These are phyloP conservation scores for Fusarium odoratissimum DNA, from an alignment of 2,329 filamentous ascomycete genomes.

Conservation along the genomic window DNA sequence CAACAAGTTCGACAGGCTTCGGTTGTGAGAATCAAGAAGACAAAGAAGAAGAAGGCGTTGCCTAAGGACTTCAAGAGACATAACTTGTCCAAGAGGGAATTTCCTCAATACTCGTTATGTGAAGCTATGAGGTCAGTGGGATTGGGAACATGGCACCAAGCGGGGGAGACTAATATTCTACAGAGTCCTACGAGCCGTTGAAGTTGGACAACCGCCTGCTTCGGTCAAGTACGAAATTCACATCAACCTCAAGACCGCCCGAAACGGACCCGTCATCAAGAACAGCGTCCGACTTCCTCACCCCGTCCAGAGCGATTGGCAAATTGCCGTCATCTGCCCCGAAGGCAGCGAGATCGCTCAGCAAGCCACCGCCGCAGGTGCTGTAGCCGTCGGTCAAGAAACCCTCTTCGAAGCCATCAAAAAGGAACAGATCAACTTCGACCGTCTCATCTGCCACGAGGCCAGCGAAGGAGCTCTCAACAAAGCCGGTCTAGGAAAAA, in stretches of 20 bases:
- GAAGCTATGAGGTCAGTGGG: constrained; percentile 88
- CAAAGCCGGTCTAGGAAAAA: constrained; percentile 81
- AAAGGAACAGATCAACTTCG: constrained; percentile 83
- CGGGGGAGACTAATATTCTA: constrained; percentile 7
- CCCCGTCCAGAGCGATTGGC: constrained; percentile 87
- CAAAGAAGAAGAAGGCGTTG: constrained; percentile 67
- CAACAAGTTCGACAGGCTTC: constrained; percentile 57
- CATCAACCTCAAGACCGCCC: constrained; percentile 83
- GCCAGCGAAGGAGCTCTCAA: constrained; percentile 82
- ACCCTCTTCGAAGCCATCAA: constrained; percentile 83
- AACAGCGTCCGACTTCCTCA: constrained; percentile 90
- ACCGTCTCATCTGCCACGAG: constrained; percentile 86
- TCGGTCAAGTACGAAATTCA: constrained; percentile 89
- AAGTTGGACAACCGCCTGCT: constrained; percentile 83
- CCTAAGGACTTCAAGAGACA: constrained; percentile 76
- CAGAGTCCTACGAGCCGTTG: constrained; percentile 90
- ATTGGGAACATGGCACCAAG: neutral
- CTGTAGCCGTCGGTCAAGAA: constrained; percentile 85
- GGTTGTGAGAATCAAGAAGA: constrained; percentile 61
- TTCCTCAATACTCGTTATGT: constrained; percentile 78
- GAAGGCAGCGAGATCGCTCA: constrained; percentile 79
- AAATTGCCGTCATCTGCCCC: constrained; percentile 92
- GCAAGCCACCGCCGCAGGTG: constrained; percentile 82
- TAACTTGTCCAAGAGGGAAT: constrained; percentile 72
- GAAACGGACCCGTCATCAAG: constrained; percentile 87